phyloP scores from a whole-genome alignment of 352 stramenopile genomes.

The Phytophthora chlamydospora region DNA sequence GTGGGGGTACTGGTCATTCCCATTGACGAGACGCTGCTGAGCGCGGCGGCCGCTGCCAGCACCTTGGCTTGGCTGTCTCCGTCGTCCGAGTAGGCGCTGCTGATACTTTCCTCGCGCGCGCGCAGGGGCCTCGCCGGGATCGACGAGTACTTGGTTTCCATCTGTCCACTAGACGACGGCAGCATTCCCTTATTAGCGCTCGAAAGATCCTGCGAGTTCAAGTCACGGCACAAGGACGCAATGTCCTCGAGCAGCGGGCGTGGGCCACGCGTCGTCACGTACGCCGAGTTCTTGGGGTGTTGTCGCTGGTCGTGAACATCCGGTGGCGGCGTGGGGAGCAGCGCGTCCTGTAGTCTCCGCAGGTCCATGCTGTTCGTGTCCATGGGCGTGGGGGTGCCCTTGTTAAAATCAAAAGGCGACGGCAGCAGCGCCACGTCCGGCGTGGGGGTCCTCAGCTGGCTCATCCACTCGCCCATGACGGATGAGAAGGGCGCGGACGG shows the following conservation, averaged over 20 bases:
- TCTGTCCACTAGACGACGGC: constrained; percentile 30
- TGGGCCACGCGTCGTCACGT: constrained; percentile 51
- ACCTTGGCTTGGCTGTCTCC: constrained; percentile 38
- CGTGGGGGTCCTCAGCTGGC: constrained; percentile 73
- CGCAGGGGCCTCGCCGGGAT: constrained; percentile 30
- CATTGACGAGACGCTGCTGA: constrained; percentile 41
- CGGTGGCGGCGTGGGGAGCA: constrained; percentile 72
- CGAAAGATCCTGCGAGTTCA: constrained; percentile 71
- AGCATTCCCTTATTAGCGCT: constrained; percentile 32
- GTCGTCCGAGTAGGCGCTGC: constrained; percentile 38
- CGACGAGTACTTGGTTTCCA: constrained; percentile 33
- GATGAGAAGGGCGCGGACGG: constrained; percentile 65
- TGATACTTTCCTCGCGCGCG: constrained; percentile 38
- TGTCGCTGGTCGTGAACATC: constrained; percentile 66
- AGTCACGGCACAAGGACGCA: constrained; percentile 76
- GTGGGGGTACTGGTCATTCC: constrained; percentile 14
- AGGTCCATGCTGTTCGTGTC: constrained; percentile 72
- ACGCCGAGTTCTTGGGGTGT: constrained; percentile 66
- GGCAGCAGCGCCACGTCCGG: constrained; percentile 81
- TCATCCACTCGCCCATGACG: constrained; percentile 87
- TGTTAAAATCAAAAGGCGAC: constrained; percentile 82
- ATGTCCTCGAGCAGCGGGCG: constrained; percentile 79
- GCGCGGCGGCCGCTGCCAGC: constrained; percentile 29
- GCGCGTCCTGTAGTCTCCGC: constrained; percentile 71
- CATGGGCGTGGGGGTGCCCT: constrained; percentile 74